A percentile compares a stretch with the other conserved stretches of the same genome.
Conservation (phyloP, 768 basidiomycete species). For the Mycena epipterygia region DNA sequence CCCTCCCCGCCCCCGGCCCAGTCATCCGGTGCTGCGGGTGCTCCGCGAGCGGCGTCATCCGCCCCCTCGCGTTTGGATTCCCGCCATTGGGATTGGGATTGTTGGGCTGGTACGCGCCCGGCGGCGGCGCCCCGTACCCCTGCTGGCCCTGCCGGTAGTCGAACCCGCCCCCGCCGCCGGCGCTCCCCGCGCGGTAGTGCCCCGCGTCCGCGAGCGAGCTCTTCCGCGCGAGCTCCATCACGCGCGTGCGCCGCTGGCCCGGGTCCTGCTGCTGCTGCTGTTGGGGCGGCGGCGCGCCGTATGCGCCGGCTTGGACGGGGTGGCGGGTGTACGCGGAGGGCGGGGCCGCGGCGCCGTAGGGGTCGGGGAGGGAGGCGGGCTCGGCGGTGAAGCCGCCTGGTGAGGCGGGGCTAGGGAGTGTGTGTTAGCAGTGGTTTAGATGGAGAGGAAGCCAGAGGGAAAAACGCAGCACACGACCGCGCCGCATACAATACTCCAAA, state of each 20-base stretch:
- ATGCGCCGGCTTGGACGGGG: neutral
- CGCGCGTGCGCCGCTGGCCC: constrained; percentile 24
- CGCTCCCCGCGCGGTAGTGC: constrained; percentile 19
- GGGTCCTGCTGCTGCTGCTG: constrained; percentile 11
- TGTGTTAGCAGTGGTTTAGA: neutral
- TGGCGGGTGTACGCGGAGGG: constrained; percentile 34
- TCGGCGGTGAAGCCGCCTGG: constrained; percentile 17
- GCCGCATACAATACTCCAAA: too few relatives aligned
- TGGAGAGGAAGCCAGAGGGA: neutral
- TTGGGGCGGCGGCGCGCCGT: neutral
- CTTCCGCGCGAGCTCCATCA: constrained; percentile 38
- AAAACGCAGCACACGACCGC: neutral
- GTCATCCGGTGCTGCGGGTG: constrained; percentile 26
- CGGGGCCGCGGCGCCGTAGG: constrained; percentile 25
- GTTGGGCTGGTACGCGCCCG: too few relatives aligned
- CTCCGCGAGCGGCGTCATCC: constrained; percentile 40
- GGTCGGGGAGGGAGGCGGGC: constrained; percentile 13
- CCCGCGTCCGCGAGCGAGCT: constrained; percentile 30
- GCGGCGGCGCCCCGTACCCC: neutral
- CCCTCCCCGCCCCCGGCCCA: too few relatives aligned
- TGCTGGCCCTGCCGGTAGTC: constrained; percentile 24
- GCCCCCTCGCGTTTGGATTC: constrained; percentile 28
- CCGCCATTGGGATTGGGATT: too few relatives aligned
- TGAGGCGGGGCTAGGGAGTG: neutral
- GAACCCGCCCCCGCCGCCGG: constrained; percentile 25